These are phyloP conservation scores for Euphorbia lathyris DNA, from an alignment of 345 rosid genomes.

Conservation along the genomic window DNA sequence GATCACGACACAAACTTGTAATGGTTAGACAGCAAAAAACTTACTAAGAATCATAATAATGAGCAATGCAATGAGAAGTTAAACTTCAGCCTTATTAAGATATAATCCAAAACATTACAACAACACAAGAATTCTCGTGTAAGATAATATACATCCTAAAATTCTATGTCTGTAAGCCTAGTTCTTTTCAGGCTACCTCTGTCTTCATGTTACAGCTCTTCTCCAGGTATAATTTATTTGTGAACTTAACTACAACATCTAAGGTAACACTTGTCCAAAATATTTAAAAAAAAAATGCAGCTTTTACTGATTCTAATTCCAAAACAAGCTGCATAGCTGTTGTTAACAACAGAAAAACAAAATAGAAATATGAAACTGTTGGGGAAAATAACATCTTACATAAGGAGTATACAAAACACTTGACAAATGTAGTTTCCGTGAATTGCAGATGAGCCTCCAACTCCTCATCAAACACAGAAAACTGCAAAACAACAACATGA, in stretches of 20 bases:
- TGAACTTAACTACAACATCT: slow-evolving; percentile 30
- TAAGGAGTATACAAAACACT: slow-evolving; percentile 25
- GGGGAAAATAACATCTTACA: slow-evolving; percentile 19
- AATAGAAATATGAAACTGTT: background rate
- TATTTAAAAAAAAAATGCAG: slow-evolving; percentile 18
- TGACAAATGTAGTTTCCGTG: slow-evolving; percentile 19
- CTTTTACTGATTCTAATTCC: slow-evolving; percentile 17
- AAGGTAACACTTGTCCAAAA: slow-evolving; percentile 26
- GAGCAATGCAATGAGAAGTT: slow-evolving; percentile 11
- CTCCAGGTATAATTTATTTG: slow-evolving; percentile 19
- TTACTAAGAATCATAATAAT: background rate
- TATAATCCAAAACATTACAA: slow-evolving; percentile 32
- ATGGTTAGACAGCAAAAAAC: background rate
- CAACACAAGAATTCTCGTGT: slow-evolving; percentile 32
- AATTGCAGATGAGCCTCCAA: slow-evolving; percentile 11
- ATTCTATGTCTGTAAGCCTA: slow-evolving; percentile 29
- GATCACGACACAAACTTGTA: background rate
- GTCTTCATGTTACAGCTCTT: slow-evolving; percentile 28
- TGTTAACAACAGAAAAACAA: slow-evolving; percentile 18
- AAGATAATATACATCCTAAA: slow-evolving; percentile 34
- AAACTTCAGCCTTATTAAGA: slow-evolving; percentile 20
- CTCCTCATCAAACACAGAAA: slow-evolving; percentile 18
- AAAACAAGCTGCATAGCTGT: slow-evolving; percentile 24
- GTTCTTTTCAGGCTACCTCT: slow-evolving; percentile 33
- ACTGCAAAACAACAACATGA: slow-evolving; percentile 10